Evolutionary conservation across 2,329 filamentous ascomycete genomes (phyloP).

Genomic region (Amesomyces nigricolor): DNA sequence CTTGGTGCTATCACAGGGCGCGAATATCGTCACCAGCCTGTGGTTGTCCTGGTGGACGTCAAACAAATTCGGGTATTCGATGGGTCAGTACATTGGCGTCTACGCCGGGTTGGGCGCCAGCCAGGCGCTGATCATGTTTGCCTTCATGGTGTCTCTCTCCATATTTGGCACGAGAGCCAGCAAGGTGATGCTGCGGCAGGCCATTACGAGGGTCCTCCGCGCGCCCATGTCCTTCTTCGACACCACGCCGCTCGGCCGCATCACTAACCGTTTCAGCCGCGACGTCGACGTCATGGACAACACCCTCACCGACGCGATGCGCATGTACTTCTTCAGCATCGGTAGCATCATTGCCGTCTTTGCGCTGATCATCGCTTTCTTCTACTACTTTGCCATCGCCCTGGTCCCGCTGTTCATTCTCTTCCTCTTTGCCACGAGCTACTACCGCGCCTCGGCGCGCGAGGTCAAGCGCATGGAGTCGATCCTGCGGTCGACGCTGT

Average conservation of each 20-base stretch:
- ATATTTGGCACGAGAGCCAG: constrained; percentile 76
- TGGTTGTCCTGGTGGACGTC: constrained; percentile 96
- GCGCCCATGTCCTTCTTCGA: constrained; percentile 91
- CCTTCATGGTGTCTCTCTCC: constrained; percentile 72
- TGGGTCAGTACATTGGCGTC: constrained; percentile 65
- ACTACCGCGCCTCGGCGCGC: constrained; percentile 85
- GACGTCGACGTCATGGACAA: constrained; percentile 98
- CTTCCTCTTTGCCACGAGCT: constrained; percentile 76
- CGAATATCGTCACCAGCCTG: constrained; percentile 80
- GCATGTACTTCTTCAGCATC: constrained; percentile 86
- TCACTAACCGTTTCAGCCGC: constrained; percentile 92
- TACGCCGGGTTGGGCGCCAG: constrained; percentile 65
- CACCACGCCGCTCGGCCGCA: constrained; percentile 88
- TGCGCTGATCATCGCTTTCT: constrained; percentile 87
- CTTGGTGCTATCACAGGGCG: constrained; percentile 67
- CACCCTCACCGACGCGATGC: constrained; percentile 77
- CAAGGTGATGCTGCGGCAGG: constrained; percentile 72
- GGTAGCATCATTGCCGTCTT: constrained; percentile 80
- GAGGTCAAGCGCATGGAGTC: constrained; percentile 94
- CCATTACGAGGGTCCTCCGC: constrained; percentile 69
- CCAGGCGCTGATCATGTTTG: constrained; percentile 72
- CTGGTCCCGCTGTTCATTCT: constrained; percentile 62
- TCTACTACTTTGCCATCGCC: constrained; percentile 73
- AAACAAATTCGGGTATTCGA: constrained; percentile 62
- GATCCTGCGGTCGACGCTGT: constrained; percentile 78